Percentiles rank a stretch among this genome's conserved stretches.
Conservation (phyloP, 1,139 yeast species). For the Protomyces pachydermus region DNA sequence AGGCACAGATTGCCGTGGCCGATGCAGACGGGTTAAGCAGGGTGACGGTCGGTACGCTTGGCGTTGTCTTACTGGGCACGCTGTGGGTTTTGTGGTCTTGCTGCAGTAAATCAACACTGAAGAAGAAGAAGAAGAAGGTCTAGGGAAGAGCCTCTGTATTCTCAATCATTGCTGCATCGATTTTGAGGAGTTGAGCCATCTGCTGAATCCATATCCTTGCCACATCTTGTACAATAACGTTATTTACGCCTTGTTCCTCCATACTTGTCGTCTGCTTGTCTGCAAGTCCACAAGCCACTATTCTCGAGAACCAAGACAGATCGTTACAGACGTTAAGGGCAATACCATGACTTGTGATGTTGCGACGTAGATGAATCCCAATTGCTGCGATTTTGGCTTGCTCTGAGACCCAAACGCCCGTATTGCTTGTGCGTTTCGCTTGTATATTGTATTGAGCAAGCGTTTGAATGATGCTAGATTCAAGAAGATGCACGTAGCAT, state of each 20-base stretch:
- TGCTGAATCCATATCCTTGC: not conserved
- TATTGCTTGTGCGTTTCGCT: slow-evolving; percentile 58
- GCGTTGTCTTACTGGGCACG: slow-evolving; percentile 1
- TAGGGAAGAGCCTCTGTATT: not conserved
- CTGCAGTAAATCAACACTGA: not conserved
- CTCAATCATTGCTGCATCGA: not conserved
- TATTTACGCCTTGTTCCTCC: slow-evolving; percentile 14
- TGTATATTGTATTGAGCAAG: slow-evolving; percentile 47
- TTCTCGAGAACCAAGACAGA: slow-evolving; percentile 59
- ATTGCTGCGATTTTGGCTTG: slow-evolving; percentile 73
- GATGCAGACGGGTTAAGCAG: not conserved
- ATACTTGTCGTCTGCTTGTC: slow-evolving; percentile 55
- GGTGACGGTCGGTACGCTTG: not conserved
- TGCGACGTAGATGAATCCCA: slow-evolving; percentile 80
- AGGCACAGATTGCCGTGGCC: not conserved
- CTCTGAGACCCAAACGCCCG: slow-evolving; percentile 49
- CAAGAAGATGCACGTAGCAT: slow-evolving; percentile 70
- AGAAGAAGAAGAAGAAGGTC: not conserved
- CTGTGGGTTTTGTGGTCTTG: not conserved
- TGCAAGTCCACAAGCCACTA: slow-evolving; percentile 83
- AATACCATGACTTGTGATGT: slow-evolving; percentile 84
- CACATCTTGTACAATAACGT: not conserved
- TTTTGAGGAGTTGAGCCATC: not conserved
- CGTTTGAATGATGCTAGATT: slow-evolving; percentile 56
- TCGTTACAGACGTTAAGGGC: slow-evolving; percentile 77